A percentile compares a stretch with the other conserved stretches of the same genome.
Conservation (phyloP, 345 rosid species). For the Salix dunnii region DNA sequence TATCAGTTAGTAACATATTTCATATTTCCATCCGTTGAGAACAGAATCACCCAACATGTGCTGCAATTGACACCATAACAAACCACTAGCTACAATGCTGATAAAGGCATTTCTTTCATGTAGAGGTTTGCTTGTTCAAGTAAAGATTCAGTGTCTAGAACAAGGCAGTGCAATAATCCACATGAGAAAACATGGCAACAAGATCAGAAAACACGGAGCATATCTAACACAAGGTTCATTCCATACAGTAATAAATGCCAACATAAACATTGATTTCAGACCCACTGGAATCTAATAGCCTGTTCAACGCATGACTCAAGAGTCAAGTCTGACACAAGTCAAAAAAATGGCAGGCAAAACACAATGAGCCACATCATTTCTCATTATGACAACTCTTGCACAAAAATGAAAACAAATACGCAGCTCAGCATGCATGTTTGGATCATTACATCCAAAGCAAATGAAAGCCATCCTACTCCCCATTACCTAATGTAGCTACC, state of each 20-base stretch:
- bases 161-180: neutral
- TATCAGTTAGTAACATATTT: neutral
- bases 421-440: neutral
- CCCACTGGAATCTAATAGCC: too few species aligned
- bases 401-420: neutral
- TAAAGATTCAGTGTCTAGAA: too few species aligned
- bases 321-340: too few species aligned
- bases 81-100: neutral
- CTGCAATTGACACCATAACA: neutral
- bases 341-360: neutral
- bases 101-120: neutral
- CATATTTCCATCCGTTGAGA: neutral
- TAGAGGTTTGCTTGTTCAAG: neutral
- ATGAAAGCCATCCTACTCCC: neutral
- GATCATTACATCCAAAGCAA: neutral
- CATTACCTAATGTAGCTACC: neutral
- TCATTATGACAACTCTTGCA: neutral
- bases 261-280: too few species aligned
- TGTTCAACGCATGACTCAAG: too few species aligned
- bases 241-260: too few species aligned
- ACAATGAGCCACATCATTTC: neutral
- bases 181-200: neutral
- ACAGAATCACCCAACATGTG: neutral
- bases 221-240: neutral
- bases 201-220: neutral